Evolutionary conservation across 106 monocot species (phyloP).

Genomic region (Dioscorea alata): DNA sequence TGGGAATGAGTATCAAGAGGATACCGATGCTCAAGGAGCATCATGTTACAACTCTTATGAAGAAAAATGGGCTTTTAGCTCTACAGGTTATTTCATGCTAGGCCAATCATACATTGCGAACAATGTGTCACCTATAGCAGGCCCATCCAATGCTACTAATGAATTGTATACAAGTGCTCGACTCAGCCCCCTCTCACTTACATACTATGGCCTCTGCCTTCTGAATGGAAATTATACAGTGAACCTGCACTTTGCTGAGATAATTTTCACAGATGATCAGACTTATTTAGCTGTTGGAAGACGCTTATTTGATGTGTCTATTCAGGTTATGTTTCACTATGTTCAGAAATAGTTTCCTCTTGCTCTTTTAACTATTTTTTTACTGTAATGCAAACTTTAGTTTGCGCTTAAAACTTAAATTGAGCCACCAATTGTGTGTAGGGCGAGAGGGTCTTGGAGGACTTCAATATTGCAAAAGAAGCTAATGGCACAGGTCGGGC

Average conservation of each 20-base stretch:
- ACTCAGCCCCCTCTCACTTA: slow-evolving; percentile 52
- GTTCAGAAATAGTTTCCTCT: background rate
- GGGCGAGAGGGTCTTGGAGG: slow-evolving; percentile 35
- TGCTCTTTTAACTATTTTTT: background rate
- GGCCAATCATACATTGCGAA: slow-evolving; percentile 23
- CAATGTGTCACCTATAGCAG: slow-evolving; percentile 32
- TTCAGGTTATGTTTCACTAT: slow-evolving; percentile 44
- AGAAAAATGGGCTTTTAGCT: slow-evolving; percentile 60
- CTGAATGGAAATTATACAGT: slow-evolving; percentile 60
- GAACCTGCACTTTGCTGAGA: slow-evolving; percentile 68
- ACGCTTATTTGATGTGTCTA: slow-evolving; percentile 64
- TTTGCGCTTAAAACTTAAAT: no score
- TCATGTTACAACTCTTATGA: slow-evolving; percentile 17
- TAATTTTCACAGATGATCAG: slow-evolving; percentile 50
- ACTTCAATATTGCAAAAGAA: slow-evolving; percentile 50
- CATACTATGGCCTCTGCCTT: slow-evolving; percentile 70
- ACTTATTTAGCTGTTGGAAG: slow-evolving; percentile 49
- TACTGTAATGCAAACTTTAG: no score
- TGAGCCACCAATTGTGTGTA: slow-evolving; percentile 1
- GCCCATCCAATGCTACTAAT: slow-evolving; percentile 16
- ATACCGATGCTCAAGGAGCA: slow-evolving; percentile 27
- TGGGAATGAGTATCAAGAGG: slow-evolving; percentile 39
- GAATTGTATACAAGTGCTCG: slow-evolving; percentile 55
- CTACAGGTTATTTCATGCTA: slow-evolving; percentile 42
- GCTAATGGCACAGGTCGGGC: slow-evolving; percentile 44